These are phyloP conservation scores for Ceratobasidium sp. DNA, from an alignment of 1,284 basidiomycete genomes.

Conservation along the genomic window DNA sequence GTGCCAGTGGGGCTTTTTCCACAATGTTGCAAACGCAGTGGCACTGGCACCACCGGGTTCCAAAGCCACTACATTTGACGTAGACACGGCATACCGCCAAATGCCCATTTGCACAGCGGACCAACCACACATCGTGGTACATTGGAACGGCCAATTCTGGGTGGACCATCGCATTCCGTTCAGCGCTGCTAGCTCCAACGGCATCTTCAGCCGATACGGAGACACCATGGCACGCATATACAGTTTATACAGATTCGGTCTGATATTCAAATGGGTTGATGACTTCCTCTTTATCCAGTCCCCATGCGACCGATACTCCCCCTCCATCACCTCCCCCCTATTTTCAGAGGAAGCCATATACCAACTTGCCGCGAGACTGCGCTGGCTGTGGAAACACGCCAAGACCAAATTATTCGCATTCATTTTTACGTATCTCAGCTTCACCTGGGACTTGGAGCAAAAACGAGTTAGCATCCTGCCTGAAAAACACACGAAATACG, in stretches of 20 bases:
- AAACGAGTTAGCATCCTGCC: slow-evolving; percentile 15
- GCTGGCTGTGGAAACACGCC: slow-evolving; percentile 55
- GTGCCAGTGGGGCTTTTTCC: slow-evolving; percentile 55
- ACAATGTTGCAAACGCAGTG: neutral
- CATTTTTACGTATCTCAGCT: slow-evolving; percentile 56
- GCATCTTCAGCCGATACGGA: slow-evolving; percentile 54
- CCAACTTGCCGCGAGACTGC: slow-evolving; percentile 50
- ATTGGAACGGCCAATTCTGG: slow-evolving; percentile 48
- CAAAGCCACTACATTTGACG: slow-evolving; percentile 55
- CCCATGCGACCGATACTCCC: neutral
- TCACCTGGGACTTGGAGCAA: slow-evolving; percentile 54
- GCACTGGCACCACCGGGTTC: slow-evolving; percentile 49
- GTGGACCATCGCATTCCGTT: slow-evolving; percentile 55
- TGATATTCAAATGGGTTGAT: slow-evolving; percentile 59
- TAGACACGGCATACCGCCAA: slow-evolving; percentile 53
- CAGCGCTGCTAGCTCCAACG: slow-evolving; percentile 52
- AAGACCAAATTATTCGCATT: slow-evolving; percentile 52
- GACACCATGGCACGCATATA: slow-evolving; percentile 55
- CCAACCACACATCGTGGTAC: slow-evolving; percentile 55
- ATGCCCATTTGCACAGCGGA: slow-evolving; percentile 56
- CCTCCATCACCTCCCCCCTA: neutral
- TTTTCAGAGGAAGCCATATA: slow-evolving; percentile 49
- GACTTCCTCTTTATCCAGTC: slow-evolving; percentile 58
- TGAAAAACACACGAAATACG: slow-evolving; percentile 41
- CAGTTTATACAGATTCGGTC: slow-evolving; percentile 52